Conservation (phyloP, 164 flowering plant genomes). For the Buxus sempervirens region DNA sequence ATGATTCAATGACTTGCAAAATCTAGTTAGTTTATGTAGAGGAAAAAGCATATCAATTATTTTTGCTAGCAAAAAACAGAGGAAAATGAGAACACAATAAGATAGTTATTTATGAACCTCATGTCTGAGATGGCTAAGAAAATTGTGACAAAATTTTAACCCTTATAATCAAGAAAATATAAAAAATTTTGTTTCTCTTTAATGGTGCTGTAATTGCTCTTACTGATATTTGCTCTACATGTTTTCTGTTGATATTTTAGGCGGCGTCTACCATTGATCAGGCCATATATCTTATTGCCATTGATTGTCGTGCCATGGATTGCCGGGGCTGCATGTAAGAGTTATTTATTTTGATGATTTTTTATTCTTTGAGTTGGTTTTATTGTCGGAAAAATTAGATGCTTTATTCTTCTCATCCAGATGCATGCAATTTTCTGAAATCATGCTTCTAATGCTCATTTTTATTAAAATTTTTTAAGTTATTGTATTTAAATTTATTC, state of each 20-base stretch:
- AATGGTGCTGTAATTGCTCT: not conserved
- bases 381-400: not conserved
- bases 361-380: not conserved
- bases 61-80: no score
- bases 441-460: not conserved
- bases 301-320: conserved; percentile 73
- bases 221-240: conserved; percentile 3
- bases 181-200: not conserved
- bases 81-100: no score
- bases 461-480: no score
- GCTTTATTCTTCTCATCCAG: not conserved
- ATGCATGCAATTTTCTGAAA: not conserved
- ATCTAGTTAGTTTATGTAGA: no score
- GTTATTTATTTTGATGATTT: not conserved
- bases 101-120: no score
- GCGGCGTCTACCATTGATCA: conserved; percentile 74
- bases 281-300: conserved; percentile 62
- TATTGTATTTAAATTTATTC: not conserved
- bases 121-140: no score
- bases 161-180: no score
- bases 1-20: no score
- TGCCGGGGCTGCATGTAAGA: conserved; percentile 65
- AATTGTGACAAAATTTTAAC: no score
- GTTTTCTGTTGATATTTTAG: conserved; percentile 28
- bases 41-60: no score